Base-by-base conservation (phyloP, 371 early-diverging fungal species). In the Rhizopus arrhizus region DNA sequence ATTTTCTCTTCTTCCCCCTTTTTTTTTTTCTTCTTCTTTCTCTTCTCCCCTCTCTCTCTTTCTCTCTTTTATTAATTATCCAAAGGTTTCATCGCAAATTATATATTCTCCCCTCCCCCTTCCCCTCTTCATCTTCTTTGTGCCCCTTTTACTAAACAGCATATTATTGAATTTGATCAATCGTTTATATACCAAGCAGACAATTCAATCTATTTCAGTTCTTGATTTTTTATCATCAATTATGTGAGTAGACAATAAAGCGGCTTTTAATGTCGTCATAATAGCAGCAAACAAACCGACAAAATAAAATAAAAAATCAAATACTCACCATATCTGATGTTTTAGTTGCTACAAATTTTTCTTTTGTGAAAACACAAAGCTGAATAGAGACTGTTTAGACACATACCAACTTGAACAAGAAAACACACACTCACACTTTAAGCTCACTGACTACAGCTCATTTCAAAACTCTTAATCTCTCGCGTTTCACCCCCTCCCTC, bases 281-380 rank as follows among this genome's bases (percentile, higher is more conserved):
- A 36, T 2, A 36, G 36, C 36, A 43, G n/a, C 8, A 43, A 5
- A 43, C 13, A 43, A 36, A 36, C 36, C 6, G 8, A 32, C 28
- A 50, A 50, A 50, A 32, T 32, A 50, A 47, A 47, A 47, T 10
- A 47, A 28, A 22, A 22, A 47, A 15, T 47, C 48, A 47, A 47
- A 22, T 22, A 4, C 33, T 50, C 33, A 33, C 31, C 11, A 50
- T 50, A 32, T 33, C 13, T 12, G 11, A 9, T 11, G 11, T 36
- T 36, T 36, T 36, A 36, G 36, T 11, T 36, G 36, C 36, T 36
- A 36, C 36, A 36, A 36, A 6, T 1, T 6, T 36, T 36, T 36
- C 9, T 11, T 36, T 36, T 36, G 6, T 36, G 36, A 9, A 22
- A 22, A 22, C 22, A 2, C 22, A 22, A 22, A 22, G 22, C 22